Conservation (phyloP, 2,329 filamentous ascomycete species). For the Fusarium sp. region DNA sequence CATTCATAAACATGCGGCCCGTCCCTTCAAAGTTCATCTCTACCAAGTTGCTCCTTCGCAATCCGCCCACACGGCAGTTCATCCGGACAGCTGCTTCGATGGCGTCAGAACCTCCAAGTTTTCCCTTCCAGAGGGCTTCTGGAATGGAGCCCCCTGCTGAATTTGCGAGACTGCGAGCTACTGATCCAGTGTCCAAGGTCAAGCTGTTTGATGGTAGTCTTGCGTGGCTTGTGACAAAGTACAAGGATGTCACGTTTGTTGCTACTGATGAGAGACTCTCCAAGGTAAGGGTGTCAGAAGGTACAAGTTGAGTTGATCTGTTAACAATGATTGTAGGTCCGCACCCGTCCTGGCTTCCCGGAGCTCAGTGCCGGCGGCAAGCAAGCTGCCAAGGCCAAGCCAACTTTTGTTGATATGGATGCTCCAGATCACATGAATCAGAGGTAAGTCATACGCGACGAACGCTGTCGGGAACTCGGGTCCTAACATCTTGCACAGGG, state of each 20-base stretch:
- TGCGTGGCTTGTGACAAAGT: slow-evolving; percentile 60
- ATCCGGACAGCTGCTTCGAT: neutral
- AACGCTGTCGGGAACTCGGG: fast-evolving
- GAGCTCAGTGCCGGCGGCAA: slow-evolving; percentile 59
- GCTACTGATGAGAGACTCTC: slow-evolving; percentile 58
- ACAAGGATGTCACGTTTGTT: slow-evolving; percentile 57
- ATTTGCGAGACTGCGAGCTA: slow-evolving; percentile 55
- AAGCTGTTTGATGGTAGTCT: slow-evolving; percentile 58
- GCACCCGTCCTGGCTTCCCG: slow-evolving; percentile 56
- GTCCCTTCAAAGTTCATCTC: neutral
- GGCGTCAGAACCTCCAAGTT: slow-evolving; percentile 15
- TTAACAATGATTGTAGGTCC: slow-evolving; percentile 43
- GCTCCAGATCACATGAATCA: slow-evolving; percentile 59
- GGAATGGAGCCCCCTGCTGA: slow-evolving; percentile 53
- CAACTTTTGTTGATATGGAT: slow-evolving; percentile 64
- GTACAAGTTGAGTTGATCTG: fast-evolving
- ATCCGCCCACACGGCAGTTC: neutral
- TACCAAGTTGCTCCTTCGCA: neutral
- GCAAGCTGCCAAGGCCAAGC: slow-evolving; percentile 58
- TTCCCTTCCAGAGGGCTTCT: slow-evolving; percentile 36
- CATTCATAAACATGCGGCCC: neutral
- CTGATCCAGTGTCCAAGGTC: slow-evolving; percentile 56
- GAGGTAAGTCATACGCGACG: slow-evolving; percentile 42
- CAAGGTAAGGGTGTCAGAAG: slow-evolving; percentile 47
- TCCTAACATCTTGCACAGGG: slow-evolving; percentile 33